These are phyloP conservation scores for Fonticula alba DNA, from an alignment of 78 protist genomes.

Conservation along the genomic window DNA sequence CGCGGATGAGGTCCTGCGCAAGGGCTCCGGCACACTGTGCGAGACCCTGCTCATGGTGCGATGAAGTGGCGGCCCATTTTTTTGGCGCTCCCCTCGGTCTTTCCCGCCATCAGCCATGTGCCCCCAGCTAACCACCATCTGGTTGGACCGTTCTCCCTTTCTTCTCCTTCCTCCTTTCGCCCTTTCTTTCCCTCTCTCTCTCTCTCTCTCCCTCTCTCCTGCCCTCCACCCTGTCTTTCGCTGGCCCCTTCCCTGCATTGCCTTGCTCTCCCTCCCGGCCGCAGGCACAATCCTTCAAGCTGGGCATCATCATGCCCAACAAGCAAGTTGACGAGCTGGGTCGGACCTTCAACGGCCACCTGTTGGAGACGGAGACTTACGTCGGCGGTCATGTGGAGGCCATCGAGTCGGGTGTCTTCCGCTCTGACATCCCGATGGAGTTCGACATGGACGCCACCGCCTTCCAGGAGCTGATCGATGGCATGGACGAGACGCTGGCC, in stretches of 20 bases:
- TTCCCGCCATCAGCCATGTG: background rate
- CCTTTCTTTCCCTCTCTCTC: background rate
- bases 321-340: slow-evolving; percentile 39
- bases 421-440: slow-evolving; percentile 57
- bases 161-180: background rate
- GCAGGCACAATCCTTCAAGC: slow-evolving; percentile 49
- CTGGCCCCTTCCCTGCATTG: too few relatives aligned
- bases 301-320: slow-evolving; percentile 80
- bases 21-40: slow-evolving; percentile 98
- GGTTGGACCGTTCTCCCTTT: background rate
- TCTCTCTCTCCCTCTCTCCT: too few relatives aligned
- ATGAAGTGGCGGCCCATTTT: background rate
- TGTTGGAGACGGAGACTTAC: slow-evolving; percentile 87
- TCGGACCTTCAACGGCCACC: slow-evolving; percentile 57
- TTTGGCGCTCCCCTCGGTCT: background rate
- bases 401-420: slow-evolving; percentile 77
- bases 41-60: slow-evolving; percentile 87
- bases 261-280: slow-evolving; percentile 1
- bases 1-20: slow-evolving; percentile 90
- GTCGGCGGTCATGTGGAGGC: slow-evolving; percentile 98
- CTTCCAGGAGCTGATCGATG: slow-evolving; percentile 25
- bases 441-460: slow-evolving; percentile 43
- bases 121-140: background rate
- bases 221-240: too few relatives aligned
- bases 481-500: slow-evolving; percentile 22